phyloP scores from a whole-genome alignment of 1,284 basidiomycete genomes.

The Marasmius sp. region DNA sequence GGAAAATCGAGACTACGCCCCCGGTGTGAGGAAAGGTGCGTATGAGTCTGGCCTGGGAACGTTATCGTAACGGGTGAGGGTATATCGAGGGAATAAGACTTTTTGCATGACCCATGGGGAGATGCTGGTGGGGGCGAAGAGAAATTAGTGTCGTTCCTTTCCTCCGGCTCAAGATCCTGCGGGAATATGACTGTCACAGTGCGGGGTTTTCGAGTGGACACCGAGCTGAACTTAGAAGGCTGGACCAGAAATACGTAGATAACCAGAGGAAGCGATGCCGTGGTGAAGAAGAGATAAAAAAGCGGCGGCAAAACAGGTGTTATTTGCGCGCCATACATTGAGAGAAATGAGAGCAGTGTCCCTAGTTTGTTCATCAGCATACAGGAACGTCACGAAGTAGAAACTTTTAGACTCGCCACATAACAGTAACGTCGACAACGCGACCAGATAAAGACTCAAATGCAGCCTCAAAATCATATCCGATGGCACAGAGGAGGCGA shows the following conservation, averaged over 20 bases:
- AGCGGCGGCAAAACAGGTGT: neutral
- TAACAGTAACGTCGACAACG: neutral
- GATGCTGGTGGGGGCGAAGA: neutral
- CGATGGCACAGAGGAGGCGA: neutral
- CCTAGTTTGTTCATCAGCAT: neutral
- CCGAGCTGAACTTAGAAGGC: neutral
- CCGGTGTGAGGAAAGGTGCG: neutral
- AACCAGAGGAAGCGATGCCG: neutral
- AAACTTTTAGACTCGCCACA: neutral
- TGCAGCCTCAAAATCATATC: neutral
- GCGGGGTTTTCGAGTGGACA: neutral
- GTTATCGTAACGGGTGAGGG: neutral
- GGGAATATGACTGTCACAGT: neutral
- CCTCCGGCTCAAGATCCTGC: neutral
- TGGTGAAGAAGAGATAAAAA: neutral
- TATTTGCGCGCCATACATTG: neutral
- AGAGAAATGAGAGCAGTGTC: neutral
- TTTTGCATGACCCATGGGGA: neutral
- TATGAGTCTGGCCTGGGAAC: neutral
- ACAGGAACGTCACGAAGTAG: neutral
- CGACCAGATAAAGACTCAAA: neutral
- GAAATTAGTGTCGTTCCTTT: neutral
- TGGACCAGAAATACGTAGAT: neutral
- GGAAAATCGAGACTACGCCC: neutral
- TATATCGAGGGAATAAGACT: neutral